Percentiles rank a stretch among this genome's conserved stretches.
These are phyloP conservation scores for Sesbania bispinosa DNA, from an alignment of 306 rosid genomes.

Conservation along the genomic window DNA sequence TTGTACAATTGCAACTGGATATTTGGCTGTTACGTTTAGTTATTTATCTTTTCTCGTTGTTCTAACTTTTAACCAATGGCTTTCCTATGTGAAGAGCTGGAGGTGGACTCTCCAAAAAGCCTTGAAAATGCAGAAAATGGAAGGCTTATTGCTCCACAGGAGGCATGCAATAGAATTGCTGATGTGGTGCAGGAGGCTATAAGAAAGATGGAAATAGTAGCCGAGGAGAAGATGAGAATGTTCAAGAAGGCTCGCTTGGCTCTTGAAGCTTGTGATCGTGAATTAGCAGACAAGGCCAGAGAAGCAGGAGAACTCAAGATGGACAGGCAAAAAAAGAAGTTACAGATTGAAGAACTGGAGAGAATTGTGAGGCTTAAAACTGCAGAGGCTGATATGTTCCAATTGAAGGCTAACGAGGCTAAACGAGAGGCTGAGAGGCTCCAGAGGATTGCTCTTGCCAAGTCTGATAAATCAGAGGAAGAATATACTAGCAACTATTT, in stretches of 20 bases:
- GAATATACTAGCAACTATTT: conserved; percentile 88
- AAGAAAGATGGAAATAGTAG: conserved; percentile 96
- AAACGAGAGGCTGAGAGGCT: conserved; percentile 94
- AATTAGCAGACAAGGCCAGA: conserved; percentile 81
- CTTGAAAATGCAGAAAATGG: conserved; percentile 87
- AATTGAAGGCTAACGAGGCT: conserved; percentile 88
- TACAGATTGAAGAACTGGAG: conserved; percentile 87
- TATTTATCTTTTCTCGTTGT: not conserved
- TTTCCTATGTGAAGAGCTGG: conserved; percentile 71
- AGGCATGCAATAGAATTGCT: conserved; percentile 88
- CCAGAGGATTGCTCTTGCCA: conserved; percentile 87
- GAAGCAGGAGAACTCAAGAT: conserved; percentile 79
- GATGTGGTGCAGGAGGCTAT: conserved; percentile 97
- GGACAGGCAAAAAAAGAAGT: conserved; percentile 83
- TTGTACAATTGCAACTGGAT: conserved; percentile 1
- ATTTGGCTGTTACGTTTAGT: not conserved
- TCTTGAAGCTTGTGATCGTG: conserved; percentile 81
- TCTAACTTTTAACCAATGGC: conserved; percentile 24
- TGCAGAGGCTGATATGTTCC: conserved; percentile 99
- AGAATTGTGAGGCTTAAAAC: conserved; percentile 90
- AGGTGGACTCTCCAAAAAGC: conserved; percentile 64
- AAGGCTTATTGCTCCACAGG: conserved; percentile 87
- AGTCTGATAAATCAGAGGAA: conserved; percentile 95
- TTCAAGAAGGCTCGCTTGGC: conserved; percentile 89
- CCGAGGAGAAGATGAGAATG: conserved; percentile 97